Evolutionary conservation across 2,329 filamentous ascomycete genomes (phyloP).

Genomic region (Hymenoscyphus albidus): DNA sequence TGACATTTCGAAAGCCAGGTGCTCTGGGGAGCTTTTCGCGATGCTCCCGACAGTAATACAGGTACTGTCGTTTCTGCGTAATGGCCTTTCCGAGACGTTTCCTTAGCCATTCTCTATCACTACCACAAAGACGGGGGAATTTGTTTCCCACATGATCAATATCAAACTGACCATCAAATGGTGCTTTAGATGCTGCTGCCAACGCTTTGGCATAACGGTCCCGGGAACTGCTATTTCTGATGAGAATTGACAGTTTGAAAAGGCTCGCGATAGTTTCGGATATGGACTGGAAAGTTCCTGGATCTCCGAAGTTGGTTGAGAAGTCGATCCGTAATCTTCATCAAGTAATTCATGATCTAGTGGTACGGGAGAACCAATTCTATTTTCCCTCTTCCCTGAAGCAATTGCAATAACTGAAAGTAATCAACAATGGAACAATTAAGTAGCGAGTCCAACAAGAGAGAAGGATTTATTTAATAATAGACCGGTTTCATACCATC

Average conservation of each 20-base stretch:
- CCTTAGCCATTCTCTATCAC: constrained; percentile 17
- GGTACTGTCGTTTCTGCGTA: constrained; percentile 29
- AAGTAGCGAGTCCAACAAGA: background rate
- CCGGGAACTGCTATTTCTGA: constrained; percentile 14
- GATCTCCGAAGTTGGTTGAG: background rate
- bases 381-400: constrained; percentile 1
- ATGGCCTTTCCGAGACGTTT: constrained; percentile 29
- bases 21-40: constrained; percentile 11
- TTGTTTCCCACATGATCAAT: constrained; percentile 18
- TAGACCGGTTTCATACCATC: constrained; percentile 8
- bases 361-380: background rate
- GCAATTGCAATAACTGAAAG: background rate
- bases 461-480: background rate
- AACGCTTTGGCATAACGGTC: constrained; percentile 18
- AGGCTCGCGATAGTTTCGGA: constrained; percentile 12
- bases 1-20: background rate
- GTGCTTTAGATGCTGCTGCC: background rate
- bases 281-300: constrained; percentile 9
- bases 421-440: background rate
- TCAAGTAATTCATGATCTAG: background rate
- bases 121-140: constrained; percentile 5
- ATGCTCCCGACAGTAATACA: constrained; percentile 30
- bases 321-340: background rate
- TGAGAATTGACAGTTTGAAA: constrained; percentile 18
- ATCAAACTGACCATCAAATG: constrained; percentile 15